A percentile compares a stretch with the other conserved stretches of the same genome.
Evolutionary conservation across 306 rosid genomes (phyloP).

Genomic region (Citrullus mucosospermus): DNA sequence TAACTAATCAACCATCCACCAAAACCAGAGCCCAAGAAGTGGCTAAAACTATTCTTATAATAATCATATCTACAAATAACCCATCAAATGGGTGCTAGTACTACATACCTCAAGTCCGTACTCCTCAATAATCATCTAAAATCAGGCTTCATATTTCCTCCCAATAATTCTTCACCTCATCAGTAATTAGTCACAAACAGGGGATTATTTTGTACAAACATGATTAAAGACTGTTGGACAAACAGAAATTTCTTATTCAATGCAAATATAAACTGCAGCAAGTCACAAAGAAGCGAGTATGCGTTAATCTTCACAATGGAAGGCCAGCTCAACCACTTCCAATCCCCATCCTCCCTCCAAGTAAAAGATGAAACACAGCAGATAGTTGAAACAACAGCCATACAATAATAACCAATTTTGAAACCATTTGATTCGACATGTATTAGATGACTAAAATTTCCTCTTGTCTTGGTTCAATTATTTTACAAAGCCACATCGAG

Average conservation of each 20-base stretch:
- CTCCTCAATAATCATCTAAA: slow-evolving; percentile 1
- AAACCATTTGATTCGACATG: background rate
- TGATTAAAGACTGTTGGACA: background rate
- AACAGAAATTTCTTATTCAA: background rate
- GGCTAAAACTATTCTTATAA: background rate
- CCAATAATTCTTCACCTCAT: background rate
- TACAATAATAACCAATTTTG: background rate
- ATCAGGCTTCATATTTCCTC: background rate
- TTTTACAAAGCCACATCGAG: background rate
- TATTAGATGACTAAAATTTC: background rate
- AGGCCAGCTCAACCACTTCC: background rate
- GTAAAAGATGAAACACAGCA: background rate
- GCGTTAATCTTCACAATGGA: background rate
- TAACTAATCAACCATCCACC: background rate
- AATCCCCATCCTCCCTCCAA: background rate
- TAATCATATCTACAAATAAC: background rate
- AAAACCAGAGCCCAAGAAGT: background rate
- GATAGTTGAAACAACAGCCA: background rate
- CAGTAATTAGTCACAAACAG: background rate
- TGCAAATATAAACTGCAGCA: background rate
- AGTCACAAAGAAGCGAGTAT: background rate
- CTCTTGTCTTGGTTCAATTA: background rate
- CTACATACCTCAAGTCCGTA: background rate
- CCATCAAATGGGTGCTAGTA: background rate
- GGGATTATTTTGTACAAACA: no score